Percentiles rank a stretch among this genome's conserved stretches.
phyloP scores from a whole-genome alignment of 2,329 filamentous ascomycete species.

The Pseudogymnoascus destructans region DNA sequence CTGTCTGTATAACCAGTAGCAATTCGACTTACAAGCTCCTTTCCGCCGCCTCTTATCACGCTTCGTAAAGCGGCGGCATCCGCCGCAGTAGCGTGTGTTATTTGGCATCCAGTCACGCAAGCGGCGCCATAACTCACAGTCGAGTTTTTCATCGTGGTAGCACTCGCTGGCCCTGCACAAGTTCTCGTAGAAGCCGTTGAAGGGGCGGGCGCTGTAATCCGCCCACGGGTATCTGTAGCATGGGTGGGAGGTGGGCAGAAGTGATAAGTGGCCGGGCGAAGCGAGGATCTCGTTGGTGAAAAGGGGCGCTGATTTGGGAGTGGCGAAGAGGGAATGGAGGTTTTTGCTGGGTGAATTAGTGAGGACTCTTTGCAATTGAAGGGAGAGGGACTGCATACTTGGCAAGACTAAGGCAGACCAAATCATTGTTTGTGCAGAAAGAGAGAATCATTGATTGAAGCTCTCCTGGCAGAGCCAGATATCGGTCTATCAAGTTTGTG shows the following conservation, averaged over 20 bases:
- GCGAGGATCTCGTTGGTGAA: neutral
- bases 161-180: neutral
- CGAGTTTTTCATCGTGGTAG: neutral
- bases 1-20: neutral
- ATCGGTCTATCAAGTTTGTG: neutral
- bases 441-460: neutral
- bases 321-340: neutral
- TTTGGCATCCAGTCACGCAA: neutral
- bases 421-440: neutral
- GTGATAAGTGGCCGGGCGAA: neutral
- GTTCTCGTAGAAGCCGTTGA: neutral
- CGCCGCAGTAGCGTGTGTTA: neutral
- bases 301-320: neutral
- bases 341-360: neutral
- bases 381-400: neutral
- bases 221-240: neutral
- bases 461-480: constrained; percentile 3
- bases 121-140: neutral
- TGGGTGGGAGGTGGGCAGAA: neutral
- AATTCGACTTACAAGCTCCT: neutral
- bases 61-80: neutral
- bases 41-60: neutral
- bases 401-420: neutral
- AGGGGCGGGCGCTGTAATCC: too few species aligned
- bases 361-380: neutral